Conservation (phyloP, 768 basidiomycete genomes). For the Tulasnella sp. region DNA sequence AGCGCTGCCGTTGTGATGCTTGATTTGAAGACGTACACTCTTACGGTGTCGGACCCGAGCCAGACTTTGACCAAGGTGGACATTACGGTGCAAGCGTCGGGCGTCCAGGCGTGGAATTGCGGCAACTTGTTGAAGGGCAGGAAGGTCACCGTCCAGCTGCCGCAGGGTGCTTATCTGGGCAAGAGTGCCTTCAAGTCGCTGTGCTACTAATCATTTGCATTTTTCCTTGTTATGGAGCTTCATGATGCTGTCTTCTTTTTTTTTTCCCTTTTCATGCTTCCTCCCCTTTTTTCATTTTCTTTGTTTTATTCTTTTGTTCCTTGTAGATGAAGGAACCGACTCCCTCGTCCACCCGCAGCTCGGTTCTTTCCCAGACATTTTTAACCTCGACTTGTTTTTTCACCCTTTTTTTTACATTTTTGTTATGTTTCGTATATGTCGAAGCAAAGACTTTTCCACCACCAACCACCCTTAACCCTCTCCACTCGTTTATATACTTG, state of each 20-base stretch:
- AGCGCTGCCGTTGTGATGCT: slow-evolving; percentile 40
- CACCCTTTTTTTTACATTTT: too few relatives aligned
- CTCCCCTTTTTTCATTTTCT: background rate
- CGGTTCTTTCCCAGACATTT: background rate
- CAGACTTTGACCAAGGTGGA: slow-evolving; percentile 38
- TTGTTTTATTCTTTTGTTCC: background rate
- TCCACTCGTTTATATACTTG: background rate
- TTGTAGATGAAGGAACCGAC: background rate
- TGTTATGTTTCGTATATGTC: background rate
- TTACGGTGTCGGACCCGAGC: slow-evolving; percentile 64
- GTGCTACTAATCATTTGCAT: too few relatives aligned
- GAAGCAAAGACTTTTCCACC: background rate
- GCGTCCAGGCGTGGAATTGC: background rate
- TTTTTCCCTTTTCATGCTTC: too few relatives aligned
- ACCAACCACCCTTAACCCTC: background rate
- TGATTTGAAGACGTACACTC: slow-evolving; percentile 40
- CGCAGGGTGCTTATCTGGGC: background rate
- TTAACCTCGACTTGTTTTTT: background rate
- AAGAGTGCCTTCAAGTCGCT: background rate
- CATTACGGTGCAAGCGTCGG: background rate
- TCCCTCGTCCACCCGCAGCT: background rate
- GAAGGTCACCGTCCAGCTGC: slow-evolving; percentile 1
- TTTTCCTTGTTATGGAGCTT: background rate
- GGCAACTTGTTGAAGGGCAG: background rate
- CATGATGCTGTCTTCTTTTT: background rate